phyloP scores from a whole-genome alignment of 352 stramenopile genomes.

The Phytophthora ramorum region DNA sequence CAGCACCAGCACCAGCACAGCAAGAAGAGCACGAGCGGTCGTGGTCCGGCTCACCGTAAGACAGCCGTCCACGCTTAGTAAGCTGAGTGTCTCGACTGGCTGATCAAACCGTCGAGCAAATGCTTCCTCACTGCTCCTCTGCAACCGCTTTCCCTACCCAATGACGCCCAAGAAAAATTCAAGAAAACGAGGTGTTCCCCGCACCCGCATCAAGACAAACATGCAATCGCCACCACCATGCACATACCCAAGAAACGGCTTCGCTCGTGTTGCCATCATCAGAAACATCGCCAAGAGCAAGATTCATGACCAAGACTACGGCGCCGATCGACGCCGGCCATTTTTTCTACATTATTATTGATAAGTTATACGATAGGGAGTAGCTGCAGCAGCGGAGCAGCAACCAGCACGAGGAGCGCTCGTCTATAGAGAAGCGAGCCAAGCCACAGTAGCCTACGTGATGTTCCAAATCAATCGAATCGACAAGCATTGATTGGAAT shows the following conservation, averaged over 20 bases:
- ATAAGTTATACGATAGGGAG: slow-evolving; percentile 42
- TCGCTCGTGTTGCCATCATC: slow-evolving; percentile 2
- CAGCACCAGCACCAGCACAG: slow-evolving; percentile 28
- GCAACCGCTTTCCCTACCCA: slow-evolving; percentile 17
- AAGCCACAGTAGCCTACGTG: slow-evolving; percentile 24
- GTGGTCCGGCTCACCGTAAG: slow-evolving; percentile 14
- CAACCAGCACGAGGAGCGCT: slow-evolving; percentile 11
- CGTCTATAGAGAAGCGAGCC: slow-evolving; percentile 39
- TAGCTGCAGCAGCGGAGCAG: slow-evolving; percentile 13
- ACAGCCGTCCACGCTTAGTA: slow-evolving; percentile 21
- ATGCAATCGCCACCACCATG: slow-evolving; percentile 15
- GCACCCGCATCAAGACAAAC: slow-evolving; percentile 31
- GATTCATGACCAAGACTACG: slow-evolving; percentile 17
- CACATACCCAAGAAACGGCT: slow-evolving; percentile 3
- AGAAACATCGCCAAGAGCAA: slow-evolving; percentile 32
- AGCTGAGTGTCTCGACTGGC: slow-evolving; percentile 13
- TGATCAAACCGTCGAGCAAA: slow-evolving; percentile 12
- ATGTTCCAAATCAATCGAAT: slow-evolving; percentile 23
- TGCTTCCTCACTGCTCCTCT: neutral
- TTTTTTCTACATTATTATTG: slow-evolving; percentile 44
- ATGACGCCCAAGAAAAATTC: slow-evolving; percentile 41
- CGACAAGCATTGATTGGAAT: slow-evolving; percentile 16
- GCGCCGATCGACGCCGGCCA: slow-evolving; percentile 15
- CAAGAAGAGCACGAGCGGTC: slow-evolving; percentile 23
- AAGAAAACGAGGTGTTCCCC: slow-evolving; percentile 33